A percentile compares a stretch with the other conserved stretches of the same genome.
phyloP scores from a whole-genome alignment of 2,329 filamentous ascomycete species.

The Eutypella sp. region DNA sequence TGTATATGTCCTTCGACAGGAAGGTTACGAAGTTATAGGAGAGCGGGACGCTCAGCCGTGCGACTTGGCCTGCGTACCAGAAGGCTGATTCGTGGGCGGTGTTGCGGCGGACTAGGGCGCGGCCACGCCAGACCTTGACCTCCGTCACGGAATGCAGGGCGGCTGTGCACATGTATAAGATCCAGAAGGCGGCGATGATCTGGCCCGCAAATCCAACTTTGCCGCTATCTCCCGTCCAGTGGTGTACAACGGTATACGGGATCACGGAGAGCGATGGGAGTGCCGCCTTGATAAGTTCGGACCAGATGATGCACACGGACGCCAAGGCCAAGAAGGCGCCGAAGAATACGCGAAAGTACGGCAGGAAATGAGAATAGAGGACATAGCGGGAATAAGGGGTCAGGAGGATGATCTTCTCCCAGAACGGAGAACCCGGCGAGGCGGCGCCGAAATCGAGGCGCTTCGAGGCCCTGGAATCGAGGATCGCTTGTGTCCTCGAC shows the following conservation, averaged over 20 bases:
- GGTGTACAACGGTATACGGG: constrained; percentile 64
- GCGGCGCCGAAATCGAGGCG: constrained; percentile 68
- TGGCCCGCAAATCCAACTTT: constrained; percentile 85
- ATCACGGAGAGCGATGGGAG: constrained; percentile 70
- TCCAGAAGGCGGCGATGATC: constrained; percentile 77
- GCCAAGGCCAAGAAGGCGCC: constrained; percentile 68
- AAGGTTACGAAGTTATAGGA: constrained; percentile 97
- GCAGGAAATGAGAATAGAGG: constrained; percentile 68
- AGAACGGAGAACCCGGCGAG: constrained; percentile 49
- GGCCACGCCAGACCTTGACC: constrained; percentile 95
- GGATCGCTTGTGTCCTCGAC: constrained; percentile 68
- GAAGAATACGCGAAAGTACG: constrained; percentile 57
- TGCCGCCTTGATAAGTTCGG: constrained; percentile 82
- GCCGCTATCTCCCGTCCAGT: constrained; percentile 64
- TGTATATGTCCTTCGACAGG: constrained; percentile 65
- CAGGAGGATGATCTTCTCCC: constrained; percentile 55
- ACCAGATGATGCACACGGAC: constrained; percentile 85
- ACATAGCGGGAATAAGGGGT: constrained; percentile 81
- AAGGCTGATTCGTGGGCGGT: constrained; percentile 91
- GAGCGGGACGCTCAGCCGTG: constrained; percentile 85
- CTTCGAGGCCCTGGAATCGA: constrained; percentile 78
- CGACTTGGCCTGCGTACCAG: constrained; percentile 92
- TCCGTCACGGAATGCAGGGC: constrained; percentile 84
- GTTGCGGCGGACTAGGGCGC: constrained; percentile 82
- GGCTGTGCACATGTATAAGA: constrained; percentile 92